These are phyloP conservation scores for Tranzscheliella williamsii DNA, from an alignment of 1,284 basidiomycete species.

Conservation along the genomic window DNA sequence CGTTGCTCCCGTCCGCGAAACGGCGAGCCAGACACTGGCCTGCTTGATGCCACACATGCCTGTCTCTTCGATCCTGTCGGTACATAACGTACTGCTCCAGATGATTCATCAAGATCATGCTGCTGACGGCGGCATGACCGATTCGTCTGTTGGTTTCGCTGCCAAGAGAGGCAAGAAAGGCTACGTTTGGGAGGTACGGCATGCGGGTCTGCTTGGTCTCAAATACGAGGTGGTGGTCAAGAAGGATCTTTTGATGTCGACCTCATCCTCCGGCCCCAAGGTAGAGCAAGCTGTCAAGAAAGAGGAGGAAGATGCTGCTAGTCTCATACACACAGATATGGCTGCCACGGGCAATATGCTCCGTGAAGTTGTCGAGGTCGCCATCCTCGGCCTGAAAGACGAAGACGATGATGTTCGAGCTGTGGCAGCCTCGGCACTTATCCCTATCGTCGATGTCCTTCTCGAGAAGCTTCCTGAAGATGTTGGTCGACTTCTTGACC, in stretches of 20 bases:
- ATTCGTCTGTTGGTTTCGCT: conserved; percentile 49
- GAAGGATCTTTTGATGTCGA: conserved; percentile 71
- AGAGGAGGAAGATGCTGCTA: conserved; percentile 10
- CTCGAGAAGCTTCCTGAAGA: conserved; percentile 71
- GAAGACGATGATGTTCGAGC: conserved; percentile 94
- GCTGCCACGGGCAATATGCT: conserved; percentile 37
- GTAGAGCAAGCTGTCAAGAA: conserved; percentile 12
- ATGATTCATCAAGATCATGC: conserved; percentile 87
- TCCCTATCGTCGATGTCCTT: conserved; percentile 80
- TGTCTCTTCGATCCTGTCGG: conserved; percentile 71
- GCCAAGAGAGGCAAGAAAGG: conserved; percentile 63
- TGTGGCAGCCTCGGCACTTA: conserved; percentile 87
- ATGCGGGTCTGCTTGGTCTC: conserved; percentile 92
- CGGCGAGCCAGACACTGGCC: conserved; percentile 90
- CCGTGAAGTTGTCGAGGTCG: conserved; percentile 43
- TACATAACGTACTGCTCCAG: conserved; percentile 80
- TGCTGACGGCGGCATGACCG: conserved; percentile 16
- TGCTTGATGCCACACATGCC: conserved; percentile 86
- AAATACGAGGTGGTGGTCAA: conserved; percentile 97
- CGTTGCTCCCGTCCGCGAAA: conserved; percentile 94
- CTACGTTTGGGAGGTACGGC: conserved; percentile 95
- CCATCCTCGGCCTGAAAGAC: conserved; percentile 74
- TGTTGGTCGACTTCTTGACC: conserved; percentile 70
- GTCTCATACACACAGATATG: not conserved
- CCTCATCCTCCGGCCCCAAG: conserved; percentile 4